Conservation (phyloP, 495 filamentous ascomycete species). For the Poronia punctata region DNA sequence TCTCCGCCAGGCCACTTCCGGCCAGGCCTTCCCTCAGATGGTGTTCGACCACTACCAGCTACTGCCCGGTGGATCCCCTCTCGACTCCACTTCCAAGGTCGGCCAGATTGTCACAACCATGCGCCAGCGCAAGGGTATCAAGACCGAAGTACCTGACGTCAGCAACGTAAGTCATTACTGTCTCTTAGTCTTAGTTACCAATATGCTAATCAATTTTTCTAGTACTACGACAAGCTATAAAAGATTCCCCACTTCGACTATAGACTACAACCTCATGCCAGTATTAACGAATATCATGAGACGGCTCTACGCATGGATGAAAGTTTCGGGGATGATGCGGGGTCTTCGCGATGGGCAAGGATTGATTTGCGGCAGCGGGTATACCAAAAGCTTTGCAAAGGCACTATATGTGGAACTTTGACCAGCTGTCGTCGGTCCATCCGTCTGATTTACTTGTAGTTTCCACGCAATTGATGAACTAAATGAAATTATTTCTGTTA, state of each 20-base stretch:
- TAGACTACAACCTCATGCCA: slow-evolving; percentile 33
- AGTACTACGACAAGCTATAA: slow-evolving; percentile 99
- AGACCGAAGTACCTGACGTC: slow-evolving; percentile 81
- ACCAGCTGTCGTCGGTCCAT: slow-evolving; percentile 24
- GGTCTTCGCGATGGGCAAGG: slow-evolving; percentile 18
- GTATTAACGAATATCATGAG: slow-evolving; percentile 25
- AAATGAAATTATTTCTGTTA: slow-evolving; percentile 1
- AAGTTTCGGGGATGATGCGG: slow-evolving; percentile 19
- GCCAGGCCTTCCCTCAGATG: slow-evolving; percentile 97
- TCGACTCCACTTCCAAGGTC: slow-evolving; percentile 79
- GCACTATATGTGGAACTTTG: slow-evolving; percentile 21
- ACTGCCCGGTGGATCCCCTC: slow-evolving; percentile 86
- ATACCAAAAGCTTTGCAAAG: slow-evolving; percentile 25
- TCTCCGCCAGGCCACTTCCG: slow-evolving; percentile 86
- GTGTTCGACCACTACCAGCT: slow-evolving; percentile 99
- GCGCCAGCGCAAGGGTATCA: slow-evolving; percentile 99
- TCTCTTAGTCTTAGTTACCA: background rate
- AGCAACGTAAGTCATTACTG: slow-evolving; percentile 71
- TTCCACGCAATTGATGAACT: slow-evolving; percentile 22
- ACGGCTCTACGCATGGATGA: slow-evolving; percentile 17
- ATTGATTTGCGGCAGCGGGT: slow-evolving; percentile 24
- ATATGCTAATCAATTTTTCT: slow-evolving; percentile 44
- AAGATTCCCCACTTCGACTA: slow-evolving; percentile 28
- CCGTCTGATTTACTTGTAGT: slow-evolving; percentile 21
- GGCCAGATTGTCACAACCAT: slow-evolving; percentile 79